Conservation (phyloP, 257 asterid species). For the Solanum ossicruentum region DNA sequence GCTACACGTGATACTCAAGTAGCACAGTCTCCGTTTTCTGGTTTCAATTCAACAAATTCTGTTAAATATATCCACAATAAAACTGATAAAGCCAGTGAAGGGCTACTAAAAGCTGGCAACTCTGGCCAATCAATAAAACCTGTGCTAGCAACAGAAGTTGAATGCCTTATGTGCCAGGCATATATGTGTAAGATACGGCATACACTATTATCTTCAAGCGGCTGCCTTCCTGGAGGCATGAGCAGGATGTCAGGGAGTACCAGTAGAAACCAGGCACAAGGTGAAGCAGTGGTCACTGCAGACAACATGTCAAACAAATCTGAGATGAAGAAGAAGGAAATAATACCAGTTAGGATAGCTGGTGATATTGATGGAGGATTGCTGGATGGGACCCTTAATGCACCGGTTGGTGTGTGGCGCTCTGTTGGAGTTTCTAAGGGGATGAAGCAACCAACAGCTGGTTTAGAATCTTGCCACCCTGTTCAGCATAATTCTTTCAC, state of each 20-base stretch:
- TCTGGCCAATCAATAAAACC: conserved; percentile 46
- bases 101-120: conserved; percentile 40
- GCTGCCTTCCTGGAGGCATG: conserved; percentile 31
- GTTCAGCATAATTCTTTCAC: conserved; percentile 65
- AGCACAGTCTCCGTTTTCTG: conserved; percentile 37
- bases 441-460: conserved; percentile 41
- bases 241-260: conserved; percentile 51
- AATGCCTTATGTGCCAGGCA: conserved; percentile 83
- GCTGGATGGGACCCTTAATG: conserved; percentile 61
- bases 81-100: conserved; percentile 33
- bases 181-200: conserved; percentile 93
- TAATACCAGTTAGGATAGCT: conserved; percentile 74
- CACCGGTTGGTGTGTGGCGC: conserved; percentile 99
- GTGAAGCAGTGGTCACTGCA: conserved; percentile 52
- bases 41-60: conserved; percentile 31
- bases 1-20: conserved; percentile 32
- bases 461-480: conserved; percentile 57
- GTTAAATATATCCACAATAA: conserved; percentile 27
- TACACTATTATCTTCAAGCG: conserved; percentile 43
- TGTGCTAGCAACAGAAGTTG: conserved; percentile 77
- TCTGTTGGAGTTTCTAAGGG: conserved; percentile 72
- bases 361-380: conserved; percentile 87
- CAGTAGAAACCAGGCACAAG: conserved; percentile 36
- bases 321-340: conserved; percentile 80
- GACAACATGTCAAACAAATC: conserved; percentile 52